phyloP scores from a whole-genome alignment of 164 flowering plant genomes.

The Cinnamomum chago region DNA sequence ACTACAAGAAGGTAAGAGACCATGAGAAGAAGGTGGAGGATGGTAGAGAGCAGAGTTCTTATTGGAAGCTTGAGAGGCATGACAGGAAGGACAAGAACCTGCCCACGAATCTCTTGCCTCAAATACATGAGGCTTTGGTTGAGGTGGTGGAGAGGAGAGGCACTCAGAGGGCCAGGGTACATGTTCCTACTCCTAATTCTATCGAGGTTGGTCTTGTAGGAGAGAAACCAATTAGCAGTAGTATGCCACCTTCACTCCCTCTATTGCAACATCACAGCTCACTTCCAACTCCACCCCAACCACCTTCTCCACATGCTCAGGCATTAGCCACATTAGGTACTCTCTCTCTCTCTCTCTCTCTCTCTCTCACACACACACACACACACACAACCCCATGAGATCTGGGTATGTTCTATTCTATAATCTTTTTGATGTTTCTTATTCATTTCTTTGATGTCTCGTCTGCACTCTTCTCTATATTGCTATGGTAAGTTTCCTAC shows the following conservation, averaged over 20 bases:
- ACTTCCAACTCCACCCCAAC: constrained; percentile 20
- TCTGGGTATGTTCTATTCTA: background rate
- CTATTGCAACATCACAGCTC: constrained; percentile 25
- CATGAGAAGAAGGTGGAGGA: constrained; percentile 39
- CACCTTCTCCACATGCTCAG: constrained; percentile 21
- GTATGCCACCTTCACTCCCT: constrained; percentile 13
- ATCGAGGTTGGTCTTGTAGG: constrained; percentile 6
- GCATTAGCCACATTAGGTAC: constrained; percentile 44
- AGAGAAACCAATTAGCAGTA: constrained; percentile 12
- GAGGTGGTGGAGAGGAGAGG: constrained; percentile 63
- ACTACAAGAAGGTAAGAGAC: constrained; percentile 85
- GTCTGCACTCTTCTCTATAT: too few species aligned
- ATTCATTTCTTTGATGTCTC: too few species aligned
- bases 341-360: constrained; percentile 12
- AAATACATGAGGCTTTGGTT: constrained; percentile 59
- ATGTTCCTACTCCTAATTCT: background rate
- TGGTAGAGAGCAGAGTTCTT: constrained; percentile 29
- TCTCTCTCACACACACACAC: background rate
- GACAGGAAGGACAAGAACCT: constrained; percentile 63
- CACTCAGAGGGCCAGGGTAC: constrained; percentile 10
- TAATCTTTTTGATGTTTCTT: background rate
- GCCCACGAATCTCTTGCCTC: constrained; percentile 66
- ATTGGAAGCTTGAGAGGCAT: constrained; percentile 69
- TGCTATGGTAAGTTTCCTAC: too few species aligned
- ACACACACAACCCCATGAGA: background rate